Evolutionary conservation across 495 filamentous ascomycete genomes (phyloP).

Genomic region (Evernia prunastri): DNA sequence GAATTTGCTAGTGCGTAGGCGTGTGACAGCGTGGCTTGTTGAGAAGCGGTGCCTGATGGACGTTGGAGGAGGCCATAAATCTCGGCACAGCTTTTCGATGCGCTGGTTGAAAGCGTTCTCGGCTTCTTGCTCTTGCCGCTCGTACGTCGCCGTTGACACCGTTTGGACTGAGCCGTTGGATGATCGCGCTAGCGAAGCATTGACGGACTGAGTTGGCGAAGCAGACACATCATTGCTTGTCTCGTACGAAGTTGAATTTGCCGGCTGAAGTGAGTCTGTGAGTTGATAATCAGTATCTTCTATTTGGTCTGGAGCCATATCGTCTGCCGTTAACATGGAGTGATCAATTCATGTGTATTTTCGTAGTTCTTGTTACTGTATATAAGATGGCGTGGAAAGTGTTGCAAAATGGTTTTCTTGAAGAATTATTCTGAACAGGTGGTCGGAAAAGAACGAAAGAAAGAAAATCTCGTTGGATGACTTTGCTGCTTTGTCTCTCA

Average conservation of each 20-base stretch:
- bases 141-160: background rate
- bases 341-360: background rate
- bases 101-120: background rate
- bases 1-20: background rate
- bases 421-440: background rate
- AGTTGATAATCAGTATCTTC: background rate
- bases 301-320: background rate
- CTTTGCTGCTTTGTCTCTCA: background rate
- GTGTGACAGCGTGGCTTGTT: background rate
- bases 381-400: background rate
- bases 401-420: background rate
- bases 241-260: background rate
- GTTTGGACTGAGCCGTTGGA: background rate
- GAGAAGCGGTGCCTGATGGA: background rate
- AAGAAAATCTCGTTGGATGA: background rate
- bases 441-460: background rate
- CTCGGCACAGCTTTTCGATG: slow-evolving; percentile 5
- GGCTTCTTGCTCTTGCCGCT: background rate
- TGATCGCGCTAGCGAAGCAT: background rate
- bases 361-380: background rate
- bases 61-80: slow-evolving; percentile 7
- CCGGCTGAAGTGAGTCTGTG: background rate
- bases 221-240: background rate
- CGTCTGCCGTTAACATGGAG: background rate
- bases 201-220: background rate